Conservation (phyloP, 2,329 filamentous ascomycete genomes). For the Pseudogymnoascus destructans region DNA sequence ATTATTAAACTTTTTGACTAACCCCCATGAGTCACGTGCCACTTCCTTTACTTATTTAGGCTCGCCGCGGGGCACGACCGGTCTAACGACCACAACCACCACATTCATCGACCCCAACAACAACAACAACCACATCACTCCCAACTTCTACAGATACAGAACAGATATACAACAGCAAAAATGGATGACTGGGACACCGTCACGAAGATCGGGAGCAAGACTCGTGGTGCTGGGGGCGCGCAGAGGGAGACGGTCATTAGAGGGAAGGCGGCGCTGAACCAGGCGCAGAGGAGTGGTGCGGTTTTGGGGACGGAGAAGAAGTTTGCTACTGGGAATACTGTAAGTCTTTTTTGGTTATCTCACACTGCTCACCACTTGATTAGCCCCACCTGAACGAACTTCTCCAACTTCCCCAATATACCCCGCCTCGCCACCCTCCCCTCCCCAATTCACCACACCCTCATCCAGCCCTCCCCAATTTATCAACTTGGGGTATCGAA, state of each 20-base stretch:
- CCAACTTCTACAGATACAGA: no score
- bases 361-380: neutral
- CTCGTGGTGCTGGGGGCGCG: slow-evolving; percentile 49
- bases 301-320: slow-evolving; percentile 90
- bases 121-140: neutral
- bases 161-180: slow-evolving; percentile 19
- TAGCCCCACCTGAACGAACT: no score
- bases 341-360: slow-evolving; percentile 39
- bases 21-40: neutral
- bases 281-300: slow-evolving; percentile 67
- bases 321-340: slow-evolving; percentile 62
- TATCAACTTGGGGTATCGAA: neutral
- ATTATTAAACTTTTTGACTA: slow-evolving; percentile 4
- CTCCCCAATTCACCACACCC: neutral
- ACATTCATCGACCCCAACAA: slow-evolving; percentile 8
- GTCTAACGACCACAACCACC: slow-evolving; percentile 10
- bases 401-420: neutral
- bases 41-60: neutral
- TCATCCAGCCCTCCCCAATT: slow-evolving; percentile 7
- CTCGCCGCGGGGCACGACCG: neutral
- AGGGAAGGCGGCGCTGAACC: slow-evolving; percentile 73
- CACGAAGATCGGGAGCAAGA: slow-evolving; percentile 89
- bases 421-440: neutral
- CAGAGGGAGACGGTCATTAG: slow-evolving; percentile 79
- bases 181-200: slow-evolving; percentile 75